phyloP scores from a whole-genome alignment of 371 early-diverging fungal genomes.

The Dichotomocladium elegans region DNA sequence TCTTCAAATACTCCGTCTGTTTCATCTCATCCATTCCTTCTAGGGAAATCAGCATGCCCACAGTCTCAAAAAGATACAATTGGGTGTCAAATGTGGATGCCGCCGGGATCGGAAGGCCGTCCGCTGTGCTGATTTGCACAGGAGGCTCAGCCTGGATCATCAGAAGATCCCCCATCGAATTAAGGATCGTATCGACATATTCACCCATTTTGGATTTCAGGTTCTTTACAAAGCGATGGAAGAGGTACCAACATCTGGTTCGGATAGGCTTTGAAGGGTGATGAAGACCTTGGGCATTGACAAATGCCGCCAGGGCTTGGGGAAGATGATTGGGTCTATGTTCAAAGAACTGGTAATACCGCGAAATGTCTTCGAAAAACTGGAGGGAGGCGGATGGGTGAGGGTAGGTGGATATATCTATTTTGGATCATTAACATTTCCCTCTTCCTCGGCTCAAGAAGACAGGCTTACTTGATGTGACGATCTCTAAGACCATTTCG shows the following conservation, averaged over 20 bases:
- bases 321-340: constrained; percentile 66
- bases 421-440: no score
- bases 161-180: constrained; percentile 70
- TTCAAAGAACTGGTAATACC: constrained; percentile 77
- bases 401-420: constrained; percentile 73
- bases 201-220: constrained; percentile 59
- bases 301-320: constrained; percentile 69
- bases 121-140: constrained; percentile 35
- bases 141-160: constrained; percentile 66
- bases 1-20: constrained; percentile 74
- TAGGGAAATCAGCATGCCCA: constrained; percentile 82
- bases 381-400: constrained; percentile 73
- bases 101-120: constrained; percentile 50
- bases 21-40: constrained; percentile 62
- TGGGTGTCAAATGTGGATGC: constrained; percentile 77
- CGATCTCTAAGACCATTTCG: constrained; percentile 70
- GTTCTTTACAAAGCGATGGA: constrained; percentile 82
- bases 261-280: constrained; percentile 69
- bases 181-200: constrained; percentile 65
- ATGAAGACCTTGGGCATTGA: constrained; percentile 78
- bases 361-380: constrained; percentile 75
- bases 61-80: constrained; percentile 88
- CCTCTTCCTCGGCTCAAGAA: background rate
- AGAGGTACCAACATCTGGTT: constrained; percentile 84
- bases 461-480: constrained; percentile 36